phyloP scores from a whole-genome alignment of 225 moss, liverwort and hornwort species.

The Physcomitrellopsis africana region DNA sequence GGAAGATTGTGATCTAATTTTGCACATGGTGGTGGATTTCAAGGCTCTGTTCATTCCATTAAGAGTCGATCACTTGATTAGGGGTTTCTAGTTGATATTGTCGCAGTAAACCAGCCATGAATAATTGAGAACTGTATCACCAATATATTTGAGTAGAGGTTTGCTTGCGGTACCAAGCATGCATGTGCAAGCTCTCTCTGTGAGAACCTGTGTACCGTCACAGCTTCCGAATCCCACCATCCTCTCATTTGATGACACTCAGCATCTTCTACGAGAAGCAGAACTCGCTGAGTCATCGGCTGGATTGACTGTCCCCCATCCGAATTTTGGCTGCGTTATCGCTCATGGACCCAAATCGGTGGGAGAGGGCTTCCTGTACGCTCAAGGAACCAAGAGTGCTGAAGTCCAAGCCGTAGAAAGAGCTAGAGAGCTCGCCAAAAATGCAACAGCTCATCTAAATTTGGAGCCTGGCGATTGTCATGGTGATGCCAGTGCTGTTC shows the following conservation, averaged over 20 bases:
- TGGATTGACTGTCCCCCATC: slow-evolving; percentile 88
- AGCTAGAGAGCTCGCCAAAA: slow-evolving; percentile 67
- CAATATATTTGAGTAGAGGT: neutral
- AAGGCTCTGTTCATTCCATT: too few relatives aligned
- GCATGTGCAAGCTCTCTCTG: slow-evolving; percentile 46
- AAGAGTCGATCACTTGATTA: too few relatives aligned
- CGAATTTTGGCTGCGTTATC: slow-evolving; percentile 90
- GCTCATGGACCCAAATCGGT: slow-evolving; percentile 79
- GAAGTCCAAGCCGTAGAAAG: slow-evolving; percentile 85
- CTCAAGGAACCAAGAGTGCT: slow-evolving; percentile 89
- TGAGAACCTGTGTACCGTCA: slow-evolving; percentile 44
- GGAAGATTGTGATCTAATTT: too few relatives aligned
- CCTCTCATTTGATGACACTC: slow-evolving; percentile 31
- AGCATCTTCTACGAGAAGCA: slow-evolving; percentile 74
- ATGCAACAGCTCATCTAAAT: slow-evolving; percentile 83
- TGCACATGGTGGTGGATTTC: too few relatives aligned
- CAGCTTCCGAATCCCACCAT: slow-evolving; percentile 28
- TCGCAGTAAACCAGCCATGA: neutral
- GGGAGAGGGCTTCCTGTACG: slow-evolving; percentile 84
- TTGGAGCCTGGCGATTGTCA: slow-evolving; percentile 95
- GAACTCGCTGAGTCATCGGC: slow-evolving; percentile 85
- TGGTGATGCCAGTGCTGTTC: slow-evolving; percentile 83
- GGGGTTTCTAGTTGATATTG: neutral
- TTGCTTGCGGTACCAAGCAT: slow-evolving; percentile 32
- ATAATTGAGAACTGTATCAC: slow-evolving; percentile 1